A percentile compares a stretch with the other conserved stretches of the same genome.
Evolutionary conservation across 2,329 filamentous ascomycete genomes (phyloP).

Genomic region (Exophiala spinifera): DNA sequence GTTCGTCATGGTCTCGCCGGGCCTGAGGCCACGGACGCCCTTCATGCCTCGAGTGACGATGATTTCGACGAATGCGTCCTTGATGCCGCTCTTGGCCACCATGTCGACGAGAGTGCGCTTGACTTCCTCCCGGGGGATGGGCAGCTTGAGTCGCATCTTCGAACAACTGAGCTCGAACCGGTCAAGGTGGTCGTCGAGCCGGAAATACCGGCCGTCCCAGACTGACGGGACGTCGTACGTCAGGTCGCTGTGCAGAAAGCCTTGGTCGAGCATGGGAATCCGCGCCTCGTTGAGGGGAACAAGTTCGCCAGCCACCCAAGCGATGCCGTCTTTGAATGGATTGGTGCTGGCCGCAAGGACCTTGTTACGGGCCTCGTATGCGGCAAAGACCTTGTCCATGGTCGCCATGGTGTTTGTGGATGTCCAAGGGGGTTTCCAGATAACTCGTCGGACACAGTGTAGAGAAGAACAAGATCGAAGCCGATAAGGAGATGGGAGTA

Average conservation of each 20-base stretch:
- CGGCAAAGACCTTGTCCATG: slow-evolving; percentile 45
- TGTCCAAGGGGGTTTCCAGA: not conserved
- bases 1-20: slow-evolving; percentile 37
- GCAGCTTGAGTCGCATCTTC: slow-evolving; percentile 47
- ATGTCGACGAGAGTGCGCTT: slow-evolving; percentile 44
- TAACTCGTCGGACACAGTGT: too few relatives aligned
- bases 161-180: slow-evolving; percentile 45
- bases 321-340: slow-evolving; percentile 45
- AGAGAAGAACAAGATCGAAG: not conserved
- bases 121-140: slow-evolving; percentile 41
- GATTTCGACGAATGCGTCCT: slow-evolving; percentile 51
- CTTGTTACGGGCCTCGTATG: slow-evolving; percentile 35
- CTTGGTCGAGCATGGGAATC: slow-evolving; percentile 52
- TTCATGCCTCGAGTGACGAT: slow-evolving; percentile 51
- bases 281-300: slow-evolving; percentile 46
- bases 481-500: not conserved
- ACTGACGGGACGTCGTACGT: slow-evolving; percentile 54
- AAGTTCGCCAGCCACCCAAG: slow-evolving; percentile 47
- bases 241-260: slow-evolving; percentile 52
- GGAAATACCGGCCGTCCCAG: slow-evolving; percentile 54
- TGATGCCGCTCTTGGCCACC: slow-evolving; percentile 47
- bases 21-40: slow-evolving; percentile 38
- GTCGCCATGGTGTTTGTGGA: slow-evolving; percentile 41
- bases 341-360: slow-evolving; percentile 37
- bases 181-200: slow-evolving; percentile 49